Evolutionary conservation across 1,139 yeast species (phyloP), one percentile per base, ranked within the genome.

Genomic region (Sugiyamaella novakii): DNA sequence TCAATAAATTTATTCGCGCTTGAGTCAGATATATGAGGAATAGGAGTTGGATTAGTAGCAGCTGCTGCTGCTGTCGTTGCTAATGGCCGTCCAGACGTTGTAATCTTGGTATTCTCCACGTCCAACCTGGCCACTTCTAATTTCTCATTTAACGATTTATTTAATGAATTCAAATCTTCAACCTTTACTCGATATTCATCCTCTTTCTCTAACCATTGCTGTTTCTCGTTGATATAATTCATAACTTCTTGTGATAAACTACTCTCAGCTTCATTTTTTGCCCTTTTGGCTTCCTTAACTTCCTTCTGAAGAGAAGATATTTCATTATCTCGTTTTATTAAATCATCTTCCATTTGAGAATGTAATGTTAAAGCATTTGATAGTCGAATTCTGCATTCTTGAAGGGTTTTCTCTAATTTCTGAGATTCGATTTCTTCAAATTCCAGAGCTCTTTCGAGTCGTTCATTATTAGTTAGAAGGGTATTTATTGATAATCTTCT

Each of bases 191-290:
- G 61, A 40, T 58, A 58, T 8, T 54, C 55, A 11, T 59, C 57
- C 31, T 65, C 66, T 47, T 60, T 62, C 46, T 65, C 67, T 18
- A 66, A 55, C 66, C 68, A 67, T 35, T 52, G 57, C 34, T 62
- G 60, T 49, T 68, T 69, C 45, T 63, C 64, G 46, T 68, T 66
- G 37, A 67, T 60, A 46, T 62, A 58, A 35, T 59, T 64, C 56
- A 62, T 60, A 22, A 65, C 60, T 44, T 58, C 63, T 49, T 57
- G 55, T 4, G 60, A 55, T 11, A 60, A 38, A 25, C 59, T 63
- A 17, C 53, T 43, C 42, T 62, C 63, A 24, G 58, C 52, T 34
- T 52, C 58, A 21, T 57, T 64, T 43, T 55, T 59, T 40, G 56
- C 47, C 18, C 53, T 52, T 41, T 58, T 56, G 30, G 55, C 45